Percentiles rank a stretch among this genome's conserved stretches.
These are phyloP conservation scores for Aspergillus cavernicola DNA, from an alignment of 495 filamentous ascomycete species.

Conservation along the genomic window DNA sequence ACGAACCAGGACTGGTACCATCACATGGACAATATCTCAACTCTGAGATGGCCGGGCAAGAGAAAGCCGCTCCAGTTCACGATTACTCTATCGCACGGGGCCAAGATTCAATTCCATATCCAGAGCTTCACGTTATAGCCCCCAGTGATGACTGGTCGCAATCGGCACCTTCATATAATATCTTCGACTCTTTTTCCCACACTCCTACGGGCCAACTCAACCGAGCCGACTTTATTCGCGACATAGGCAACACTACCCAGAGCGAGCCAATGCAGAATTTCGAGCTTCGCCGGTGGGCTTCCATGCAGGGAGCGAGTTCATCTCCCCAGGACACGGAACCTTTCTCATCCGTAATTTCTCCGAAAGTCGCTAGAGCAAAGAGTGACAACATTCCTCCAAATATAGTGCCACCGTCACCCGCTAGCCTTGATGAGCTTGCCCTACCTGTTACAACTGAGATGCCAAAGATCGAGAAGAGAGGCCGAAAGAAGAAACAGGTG, in stretches of 20 bases:
- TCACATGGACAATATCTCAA: background rate
- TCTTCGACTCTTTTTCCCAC: constrained; percentile 20
- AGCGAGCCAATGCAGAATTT: constrained; percentile 16
- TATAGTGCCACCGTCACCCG: constrained; percentile 18
- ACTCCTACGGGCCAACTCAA: constrained; percentile 4
- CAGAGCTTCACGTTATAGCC: background rate
- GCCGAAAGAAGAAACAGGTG: constrained; percentile 31
- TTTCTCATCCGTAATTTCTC: constrained; percentile 33
- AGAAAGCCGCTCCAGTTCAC: background rate
- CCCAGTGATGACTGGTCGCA: constrained; percentile 10
- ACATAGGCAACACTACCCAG: constrained; percentile 4
- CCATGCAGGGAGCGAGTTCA: constrained; percentile 22
- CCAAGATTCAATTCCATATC: background rate
- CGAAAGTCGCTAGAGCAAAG: constrained; percentile 21
- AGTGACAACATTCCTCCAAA: constrained; percentile 20
- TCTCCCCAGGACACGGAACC: constrained; percentile 44
- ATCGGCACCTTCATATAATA: constrained; percentile 22
- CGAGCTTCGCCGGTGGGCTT: constrained; percentile 18
- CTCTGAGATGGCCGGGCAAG: background rate
- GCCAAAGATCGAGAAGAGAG: constrained; percentile 28
- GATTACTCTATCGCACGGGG: background rate
- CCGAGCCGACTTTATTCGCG: constrained; percentile 1
- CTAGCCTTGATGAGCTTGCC: constrained; percentile 32
- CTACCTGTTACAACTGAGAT: constrained; percentile 21
- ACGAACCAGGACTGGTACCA: background rate